A percentile compares a stretch with the other conserved stretches of the same genome.
Conservation (phyloP, 768 basidiomycete genomes). For the Phlegmacium glaucopus region DNA sequence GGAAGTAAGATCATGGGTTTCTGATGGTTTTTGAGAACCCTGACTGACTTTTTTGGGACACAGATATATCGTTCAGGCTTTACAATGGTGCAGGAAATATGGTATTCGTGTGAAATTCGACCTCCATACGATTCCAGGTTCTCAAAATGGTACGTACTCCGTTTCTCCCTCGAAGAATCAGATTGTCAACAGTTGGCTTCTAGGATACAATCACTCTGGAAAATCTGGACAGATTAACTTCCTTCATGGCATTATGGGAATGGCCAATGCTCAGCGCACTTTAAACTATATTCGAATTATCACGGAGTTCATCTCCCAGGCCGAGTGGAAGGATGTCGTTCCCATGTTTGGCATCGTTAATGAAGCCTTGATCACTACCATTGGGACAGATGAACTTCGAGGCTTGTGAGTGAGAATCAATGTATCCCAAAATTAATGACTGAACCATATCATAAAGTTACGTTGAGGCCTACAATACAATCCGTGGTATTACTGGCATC, state of each 20-base stretch:
- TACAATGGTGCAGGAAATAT: conserved; percentile 83
- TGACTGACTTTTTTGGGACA: neutral
- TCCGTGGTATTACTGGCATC: conserved; percentile 69
- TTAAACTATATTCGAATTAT: conserved; percentile 77
- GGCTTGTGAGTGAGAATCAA: conserved; percentile 58
- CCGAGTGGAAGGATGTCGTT: conserved; percentile 65
- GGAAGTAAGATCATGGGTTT: conserved; percentile 50
- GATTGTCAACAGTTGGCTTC: neutral
- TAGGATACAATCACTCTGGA: conserved; percentile 62
- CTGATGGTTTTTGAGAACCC: neutral
- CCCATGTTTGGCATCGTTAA: conserved; percentile 65
- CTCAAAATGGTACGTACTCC: conserved; percentile 56
- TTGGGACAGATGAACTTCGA: conserved; percentile 53
- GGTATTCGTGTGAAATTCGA: conserved; percentile 80
- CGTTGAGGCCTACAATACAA: conserved; percentile 54
- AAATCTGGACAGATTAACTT: conserved; percentile 61
- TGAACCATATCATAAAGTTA: conserved; percentile 38
- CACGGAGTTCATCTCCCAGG: conserved; percentile 81
- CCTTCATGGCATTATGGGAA: conserved; percentile 74
- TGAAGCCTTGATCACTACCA: conserved; percentile 49
- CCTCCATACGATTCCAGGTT: conserved; percentile 75
- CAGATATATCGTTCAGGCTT: conserved; percentile 72
- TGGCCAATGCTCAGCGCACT: conserved; percentile 81
- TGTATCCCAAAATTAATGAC: conserved; percentile 11
- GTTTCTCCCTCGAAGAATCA: neutral